Evolutionary conservation across 768 basidiomycete genomes (phyloP), one percentile per base, ranked within the genome.

Genomic region (Boletus sp.): DNA sequence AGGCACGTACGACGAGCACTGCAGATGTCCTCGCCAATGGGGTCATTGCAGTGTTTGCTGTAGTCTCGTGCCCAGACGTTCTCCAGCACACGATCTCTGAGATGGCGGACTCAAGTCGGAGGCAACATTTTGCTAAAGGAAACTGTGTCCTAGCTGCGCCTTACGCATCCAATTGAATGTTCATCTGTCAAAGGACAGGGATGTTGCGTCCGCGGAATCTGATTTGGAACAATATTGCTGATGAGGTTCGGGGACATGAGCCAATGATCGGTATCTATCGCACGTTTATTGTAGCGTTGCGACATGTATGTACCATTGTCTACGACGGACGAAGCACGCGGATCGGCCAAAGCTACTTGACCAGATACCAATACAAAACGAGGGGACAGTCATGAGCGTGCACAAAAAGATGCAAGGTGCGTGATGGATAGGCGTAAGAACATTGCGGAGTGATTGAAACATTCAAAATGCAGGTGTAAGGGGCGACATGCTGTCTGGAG

Each of bases 281-380:
- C 8, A 8, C 7, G 21, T 13, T 57, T 39, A 39, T 15, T 34
- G 38, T 40, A 23, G 21, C 19, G 33, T 38, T 19, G 45, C 30
- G 40, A 46, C 34, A 42, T 37, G 43, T 37, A 23, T 40, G 43
- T 37, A 23, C 45, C 25, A 37, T 3, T 35, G 15, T 40, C 15
- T 47, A 37, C 34, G 25, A 40, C 35, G 35, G 29, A 42, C 34
- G 9, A 38, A n/a, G 32, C 21, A 19, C 15, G 2, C 10, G 27
- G 23, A 50, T 41, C 32, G 42, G 35, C 35, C 27, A 2, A 21
- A 53, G 50, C 52, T 43, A 55, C 32, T 19, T 42, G 48, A 35
- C 40, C 14, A 43, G 23, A 49, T 49, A 46, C 41, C 33, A 23
- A 50, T 56, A 65, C 65, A 58, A 64, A 62, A 25, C 54, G 55